phyloP scores from a whole-genome alignment of 495 filamentous ascomycete species.

The Podospora pseudoanserina region DNA sequence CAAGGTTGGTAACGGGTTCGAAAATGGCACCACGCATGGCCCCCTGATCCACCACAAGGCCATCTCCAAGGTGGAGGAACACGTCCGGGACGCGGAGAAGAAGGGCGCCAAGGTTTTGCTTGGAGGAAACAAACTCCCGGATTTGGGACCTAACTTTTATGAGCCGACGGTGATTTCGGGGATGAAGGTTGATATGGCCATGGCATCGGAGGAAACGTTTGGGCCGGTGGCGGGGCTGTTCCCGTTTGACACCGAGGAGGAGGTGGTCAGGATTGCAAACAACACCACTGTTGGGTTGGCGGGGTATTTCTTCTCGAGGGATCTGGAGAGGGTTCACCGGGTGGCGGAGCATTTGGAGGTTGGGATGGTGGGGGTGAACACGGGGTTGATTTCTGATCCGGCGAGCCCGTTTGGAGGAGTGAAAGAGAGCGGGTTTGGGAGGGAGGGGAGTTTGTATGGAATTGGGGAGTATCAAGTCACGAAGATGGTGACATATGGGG shows the following conservation, averaged over 20 bases:
- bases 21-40: slow-evolving; percentile 68
- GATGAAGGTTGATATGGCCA: slow-evolving; percentile 76
- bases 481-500: slow-evolving; percentile 85
- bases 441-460: slow-evolving; percentile 89
- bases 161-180: slow-evolving; percentile 74
- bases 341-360: slow-evolving; percentile 84
- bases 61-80: slow-evolving; percentile 68
- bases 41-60: slow-evolving; percentile 78
- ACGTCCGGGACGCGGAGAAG: slow-evolving; percentile 70
- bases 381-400: slow-evolving; percentile 76
- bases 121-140: slow-evolving; percentile 64
- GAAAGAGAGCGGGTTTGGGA: slow-evolving; percentile 87
- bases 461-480: slow-evolving; percentile 83
- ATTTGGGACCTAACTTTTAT: slow-evolving; percentile 72
- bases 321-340: slow-evolving; percentile 66
- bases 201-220: slow-evolving; percentile 81
- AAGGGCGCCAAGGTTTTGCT: slow-evolving; percentile 70
- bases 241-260: slow-evolving; percentile 75
- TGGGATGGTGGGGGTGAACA: slow-evolving; percentile 88
- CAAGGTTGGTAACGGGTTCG: slow-evolving; percentile 73
- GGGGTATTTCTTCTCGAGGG: slow-evolving; percentile 81
- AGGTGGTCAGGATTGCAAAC: slow-evolving; percentile 79
- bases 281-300: slow-evolving; percentile 73
- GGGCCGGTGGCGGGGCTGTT: slow-evolving; percentile 84
- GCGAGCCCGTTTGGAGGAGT: slow-evolving; percentile 88